phyloP scores from a whole-genome alignment of 805 yeast genomes.

The Lipomyces sp. region DNA sequence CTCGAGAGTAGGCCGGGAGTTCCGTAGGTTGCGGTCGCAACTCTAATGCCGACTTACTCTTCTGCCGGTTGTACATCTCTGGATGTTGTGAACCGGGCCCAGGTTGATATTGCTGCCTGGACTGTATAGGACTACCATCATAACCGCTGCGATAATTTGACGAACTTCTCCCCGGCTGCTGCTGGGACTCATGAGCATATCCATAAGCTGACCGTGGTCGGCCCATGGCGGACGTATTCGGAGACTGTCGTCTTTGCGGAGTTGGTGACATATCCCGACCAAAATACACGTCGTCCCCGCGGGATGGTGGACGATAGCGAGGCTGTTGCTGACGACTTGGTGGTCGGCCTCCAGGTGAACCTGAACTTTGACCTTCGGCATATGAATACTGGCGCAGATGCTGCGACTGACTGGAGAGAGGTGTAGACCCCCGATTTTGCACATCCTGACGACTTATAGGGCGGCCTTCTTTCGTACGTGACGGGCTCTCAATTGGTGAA shows the following conservation, averaged over 20 bases:
- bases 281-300: conserved; percentile 17
- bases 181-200: conserved; percentile 17
- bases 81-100: not conserved
- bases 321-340: conserved; percentile 45
- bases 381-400: conserved; percentile 48
- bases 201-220: conserved; percentile 32
- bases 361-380: conserved; percentile 43
- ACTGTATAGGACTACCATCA: conserved; percentile 6
- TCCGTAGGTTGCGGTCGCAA: conserved; percentile 28
- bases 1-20: conserved; percentile 39
- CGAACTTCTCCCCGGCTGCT: conserved; percentile 22
- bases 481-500: conserved; percentile 10
- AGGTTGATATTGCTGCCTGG: not conserved
- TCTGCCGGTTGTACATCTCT: conserved; percentile 19
- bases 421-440: conserved; percentile 4
- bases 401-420: conserved; percentile 6
- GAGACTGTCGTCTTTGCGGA: conserved; percentile 12
- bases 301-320: conserved; percentile 20
- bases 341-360: not conserved
- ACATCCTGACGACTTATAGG: conserved; percentile 8
- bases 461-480: conserved; percentile 33
- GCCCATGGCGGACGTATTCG: conserved; percentile 13
- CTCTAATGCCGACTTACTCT: conserved; percentile 36
- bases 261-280: conserved; percentile 13
- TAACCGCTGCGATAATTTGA: conserved; percentile 13